Conservation (phyloP, 805 yeast genomes). For the Nakazawaea wickerhamii region DNA sequence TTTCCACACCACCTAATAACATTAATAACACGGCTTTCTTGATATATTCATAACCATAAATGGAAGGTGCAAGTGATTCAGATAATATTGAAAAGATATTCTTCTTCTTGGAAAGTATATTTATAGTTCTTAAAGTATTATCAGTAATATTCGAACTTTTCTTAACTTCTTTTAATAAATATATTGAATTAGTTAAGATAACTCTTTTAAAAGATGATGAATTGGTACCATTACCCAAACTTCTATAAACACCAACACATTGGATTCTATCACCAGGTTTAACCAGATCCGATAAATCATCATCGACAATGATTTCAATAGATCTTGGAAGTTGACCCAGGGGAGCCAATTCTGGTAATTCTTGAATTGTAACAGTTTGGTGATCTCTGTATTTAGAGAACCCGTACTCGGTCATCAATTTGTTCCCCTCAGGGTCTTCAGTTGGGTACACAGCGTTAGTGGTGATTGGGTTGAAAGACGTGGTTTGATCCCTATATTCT, state of each 20-base stretch:
- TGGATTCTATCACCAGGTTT: conserved; percentile 97
- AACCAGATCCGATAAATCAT: conserved; percentile 84
- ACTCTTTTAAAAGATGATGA: conserved; percentile 74
- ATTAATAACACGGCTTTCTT: conserved; percentile 86
- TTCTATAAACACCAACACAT: conserved; percentile 88
- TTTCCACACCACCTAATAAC: conserved; percentile 92
- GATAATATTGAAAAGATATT: conserved; percentile 75
- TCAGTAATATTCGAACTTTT: conserved; percentile 61
- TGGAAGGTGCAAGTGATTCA: conserved; percentile 90
- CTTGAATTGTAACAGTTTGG: conserved; percentile 89
- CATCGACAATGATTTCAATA: conserved; percentile 88
- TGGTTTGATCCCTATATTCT: conserved; percentile 89
- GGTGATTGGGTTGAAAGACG: conserved; percentile 78
- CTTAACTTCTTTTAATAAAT: conserved; percentile 73
- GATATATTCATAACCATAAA: conserved; percentile 87
- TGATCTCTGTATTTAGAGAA: conserved; percentile 89
- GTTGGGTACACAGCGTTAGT: conserved; percentile 88
- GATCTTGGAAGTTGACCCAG: conserved; percentile 97
- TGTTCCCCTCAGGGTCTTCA: conserved; percentile 88
- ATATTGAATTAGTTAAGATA: conserved; percentile 84
- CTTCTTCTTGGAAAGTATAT: conserved; percentile 62
- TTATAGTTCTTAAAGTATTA: conserved; percentile 80
- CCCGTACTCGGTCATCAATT: conserved; percentile 86
- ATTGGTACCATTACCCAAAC: conserved; percentile 70
- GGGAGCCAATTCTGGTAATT: conserved; percentile 97